Conservation (phyloP, 257 asterid species). For the Ballota nigra region DNA sequence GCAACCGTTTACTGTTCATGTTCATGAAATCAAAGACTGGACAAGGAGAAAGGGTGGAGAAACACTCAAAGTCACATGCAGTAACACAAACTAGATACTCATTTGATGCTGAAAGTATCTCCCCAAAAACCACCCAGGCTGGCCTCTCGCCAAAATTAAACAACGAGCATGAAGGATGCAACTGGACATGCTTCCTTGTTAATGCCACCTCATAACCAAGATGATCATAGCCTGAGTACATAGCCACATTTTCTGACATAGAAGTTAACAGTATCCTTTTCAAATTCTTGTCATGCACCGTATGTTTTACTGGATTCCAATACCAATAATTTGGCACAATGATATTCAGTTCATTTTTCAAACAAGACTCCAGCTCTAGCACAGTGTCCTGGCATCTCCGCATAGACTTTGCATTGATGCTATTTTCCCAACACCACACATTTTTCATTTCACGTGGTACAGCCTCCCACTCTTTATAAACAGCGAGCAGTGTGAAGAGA, state of each 20-base stretch:
- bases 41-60: conserved; percentile 58
- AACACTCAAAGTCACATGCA: conserved; percentile 49
- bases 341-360: conserved; percentile 59
- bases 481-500: conserved; percentile 90
- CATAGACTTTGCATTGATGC: conserved; percentile 91
- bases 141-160: conserved; percentile 73
- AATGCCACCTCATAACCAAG: conserved; percentile 89
- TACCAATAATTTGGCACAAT: conserved; percentile 76
- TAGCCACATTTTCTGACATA: conserved; percentile 82
- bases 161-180: conserved; percentile 89
- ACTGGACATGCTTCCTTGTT: conserved; percentile 67
- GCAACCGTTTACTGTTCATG: conserved; percentile 58
- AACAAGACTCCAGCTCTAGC: conserved; percentile 69
- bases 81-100: conserved; percentile 85
- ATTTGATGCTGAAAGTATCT: conserved; percentile 59
- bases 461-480: conserved; percentile 80
- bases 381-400: conserved; percentile 84
- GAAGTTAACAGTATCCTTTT: conserved; percentile 64
- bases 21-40: conserved; percentile 56
- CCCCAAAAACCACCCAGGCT: conserved; percentile 79
- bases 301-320: conserved; percentile 58
- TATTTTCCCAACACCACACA: conserved; percentile 91
- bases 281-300: conserved; percentile 53
- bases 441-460: conserved; percentile 52
- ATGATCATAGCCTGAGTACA: conserved; percentile 89